Evolutionary conservation across 2,329 filamentous ascomycete genomes (phyloP).

Genomic region (Aspergillaceae sp.): DNA sequence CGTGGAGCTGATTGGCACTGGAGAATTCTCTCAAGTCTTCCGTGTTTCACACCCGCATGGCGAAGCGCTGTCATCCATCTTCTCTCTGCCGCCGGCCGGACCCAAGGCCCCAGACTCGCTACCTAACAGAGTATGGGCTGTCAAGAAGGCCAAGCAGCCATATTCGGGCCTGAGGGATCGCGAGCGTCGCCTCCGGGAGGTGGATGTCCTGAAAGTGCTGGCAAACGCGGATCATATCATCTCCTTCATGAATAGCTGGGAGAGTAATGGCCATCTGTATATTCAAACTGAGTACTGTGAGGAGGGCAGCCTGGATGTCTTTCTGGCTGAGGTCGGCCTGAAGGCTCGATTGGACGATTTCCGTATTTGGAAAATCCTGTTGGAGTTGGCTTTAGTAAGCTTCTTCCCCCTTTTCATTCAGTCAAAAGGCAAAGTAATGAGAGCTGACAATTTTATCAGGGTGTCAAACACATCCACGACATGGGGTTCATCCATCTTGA

Average conservation of each 20-base stretch:
- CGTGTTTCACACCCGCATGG: constrained; percentile 52
- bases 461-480: constrained; percentile 81
- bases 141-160: constrained; percentile 83
- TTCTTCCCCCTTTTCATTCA: background rate
- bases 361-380: constrained; percentile 93
- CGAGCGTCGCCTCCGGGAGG: constrained; percentile 76
- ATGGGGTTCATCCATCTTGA: constrained; percentile 68
- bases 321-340: constrained; percentile 71
- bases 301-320: constrained; percentile 80
- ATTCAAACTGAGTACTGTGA: constrained; percentile 98
- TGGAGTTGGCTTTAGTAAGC: constrained; percentile 74
- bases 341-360: constrained; percentile 91
- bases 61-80: constrained; percentile 31
- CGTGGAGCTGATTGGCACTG: constrained; percentile 71
- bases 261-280: constrained; percentile 74
- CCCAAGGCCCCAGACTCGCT: constrained; percentile 47
- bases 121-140: constrained; percentile 65
- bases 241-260: constrained; percentile 79
- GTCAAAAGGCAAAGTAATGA: background rate
- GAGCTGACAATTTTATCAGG: constrained; percentile 44
- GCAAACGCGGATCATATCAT: constrained; percentile 76
- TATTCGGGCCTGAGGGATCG: constrained; percentile 72
- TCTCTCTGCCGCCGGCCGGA: constrained; percentile 40
- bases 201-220: constrained; percentile 67
- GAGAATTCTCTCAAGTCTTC: constrained; percentile 91